Evolutionary conservation across 1,139 yeast species (phyloP), one percentile per base, ranked within the genome.

Genomic region (Candida sanyaensis): DNA sequence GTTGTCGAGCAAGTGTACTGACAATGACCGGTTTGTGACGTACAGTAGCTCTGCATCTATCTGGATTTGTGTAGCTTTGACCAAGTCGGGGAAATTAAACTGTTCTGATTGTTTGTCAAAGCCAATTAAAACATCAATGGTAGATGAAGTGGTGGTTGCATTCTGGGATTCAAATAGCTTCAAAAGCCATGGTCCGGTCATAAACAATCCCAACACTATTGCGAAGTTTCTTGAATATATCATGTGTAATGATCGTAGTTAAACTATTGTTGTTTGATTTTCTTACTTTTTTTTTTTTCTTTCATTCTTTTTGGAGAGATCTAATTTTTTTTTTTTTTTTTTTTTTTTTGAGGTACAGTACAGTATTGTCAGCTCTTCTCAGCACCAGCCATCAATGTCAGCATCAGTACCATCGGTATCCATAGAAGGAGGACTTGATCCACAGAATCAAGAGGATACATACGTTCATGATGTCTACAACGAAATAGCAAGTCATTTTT

Each of bases 381-480:
- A 13, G 7, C 28, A 24, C 5, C 26, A 10, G 8, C 34, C 13
- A 31, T 28, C 34, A 12, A 68, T 65, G 74, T 58, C 72, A 17
- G 39, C 48, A 10, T 23, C 47, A 8, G 63, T 66, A 4, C 75
- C 75, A 1, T 65, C 73, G 6, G 55, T 69, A 10, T 59, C 73
- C 21, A 57, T 66, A 12, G 64, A 60, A 24, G 59, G 58, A 34
- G 59, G 55, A 7, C 46, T 64, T 17, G 71, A 77, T 45, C 86
- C 91, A 1, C 72, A 69, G 28, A 60, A 62, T 8, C 88, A 84
- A 62, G 99, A 93, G 62, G 81, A 85, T 45, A 77, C 78, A 47
- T 88, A 81, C 60, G 99, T 93, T 1, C 99, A 93, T 65, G 79
- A 81, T 21, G 96, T 95, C 2, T 93, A 93, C 69, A 88, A 93